phyloP scores from a whole-genome alignment of 148 eudicot genomes.

The Euryodendron excelsum region DNA sequence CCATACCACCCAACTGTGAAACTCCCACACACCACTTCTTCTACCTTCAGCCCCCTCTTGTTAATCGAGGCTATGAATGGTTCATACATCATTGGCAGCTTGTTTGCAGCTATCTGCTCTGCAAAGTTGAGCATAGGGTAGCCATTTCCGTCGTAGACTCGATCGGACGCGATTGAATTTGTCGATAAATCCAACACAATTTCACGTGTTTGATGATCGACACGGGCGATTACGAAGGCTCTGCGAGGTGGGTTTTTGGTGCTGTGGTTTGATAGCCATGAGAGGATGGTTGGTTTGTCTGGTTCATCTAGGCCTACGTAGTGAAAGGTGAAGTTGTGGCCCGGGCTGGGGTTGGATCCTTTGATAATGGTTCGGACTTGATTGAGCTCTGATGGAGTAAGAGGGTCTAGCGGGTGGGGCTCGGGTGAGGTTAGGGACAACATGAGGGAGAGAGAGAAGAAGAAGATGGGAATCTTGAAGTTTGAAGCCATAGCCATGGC shows the following conservation, averaged over 20 bases:
- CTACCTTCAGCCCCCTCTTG: constrained; percentile 42
- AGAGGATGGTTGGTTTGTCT: constrained; percentile 23
- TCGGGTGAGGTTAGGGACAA: neutral
- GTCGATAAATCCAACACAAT: constrained; percentile 29
- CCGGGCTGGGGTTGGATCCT: constrained; percentile 9
- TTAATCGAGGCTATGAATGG: constrained; percentile 35
- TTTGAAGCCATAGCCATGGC: constrained; percentile 3
- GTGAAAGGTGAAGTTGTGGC: constrained; percentile 34
- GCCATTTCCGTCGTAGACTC: constrained; percentile 34
- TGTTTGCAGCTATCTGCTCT: constrained; percentile 34
- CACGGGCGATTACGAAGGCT: constrained; percentile 38
- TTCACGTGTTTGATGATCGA: constrained; percentile 33
- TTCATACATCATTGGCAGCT: constrained; percentile 21
- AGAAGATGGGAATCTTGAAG: neutral
- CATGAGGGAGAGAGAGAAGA: neutral
- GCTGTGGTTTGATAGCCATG: constrained; percentile 12
- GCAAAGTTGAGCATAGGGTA: constrained; percentile 32
- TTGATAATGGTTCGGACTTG: constrained; percentile 34
- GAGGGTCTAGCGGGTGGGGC: constrained; percentile 44
- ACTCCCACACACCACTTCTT: constrained; percentile 35
- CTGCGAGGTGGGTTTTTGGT: constrained; percentile 22
- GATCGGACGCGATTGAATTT: constrained; percentile 18
- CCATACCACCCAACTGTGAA: constrained; percentile 52
- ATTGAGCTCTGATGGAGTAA: constrained; percentile 40
- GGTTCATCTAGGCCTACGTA: constrained; percentile 55